Base-by-base conservation (phyloP, 352 stramenopile species). In the Globisporangium yorkense region DNA sequence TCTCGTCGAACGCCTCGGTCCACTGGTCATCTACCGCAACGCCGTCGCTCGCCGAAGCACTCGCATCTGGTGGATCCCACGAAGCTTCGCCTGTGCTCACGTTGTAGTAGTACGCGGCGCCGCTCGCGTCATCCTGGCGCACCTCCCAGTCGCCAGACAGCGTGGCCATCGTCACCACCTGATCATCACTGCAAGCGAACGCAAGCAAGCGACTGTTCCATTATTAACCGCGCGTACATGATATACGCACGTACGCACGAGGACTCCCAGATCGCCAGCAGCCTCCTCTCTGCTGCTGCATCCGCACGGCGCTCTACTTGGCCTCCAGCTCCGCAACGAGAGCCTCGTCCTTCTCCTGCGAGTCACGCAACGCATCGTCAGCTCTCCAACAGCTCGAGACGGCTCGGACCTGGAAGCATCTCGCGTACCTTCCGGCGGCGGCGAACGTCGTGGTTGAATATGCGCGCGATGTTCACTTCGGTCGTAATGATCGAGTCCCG, bases 361-460 rank as follows among this genome's bases (percentile, higher is more conserved):
- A 5, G 29, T 21, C 40, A 29, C 35, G n/a, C 21, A 12, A 7
- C 29, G n/a, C 35, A 3, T n/a, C 21, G 24, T n/a, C 2, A 45
- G 10, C 35, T 15, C 7, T 40, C 35, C 7, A 15, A 3, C 35
- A 40, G 35, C 35, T 15, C 35, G 31, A 35, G 31, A 35, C 5
- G 8, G 31, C 31, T 7, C 4, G 31, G 31, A 41, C 12, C 2
- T 27, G 10, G 10, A 39, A 18, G 35, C 7, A 3, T 40, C 35
- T 5, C 10, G 57, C 72, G 39, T n/a, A 81, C 72, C 67, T 78
- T 71, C 68, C 81, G 84, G 57, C 84, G 84, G 54, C 84, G 84
- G 53, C 83, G 80, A 51, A 98, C 93, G 76, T 99, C 95, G 82
- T 97, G 94, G 80, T 98, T 99, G 76, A 98, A 99, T 68, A 98